Evolutionary conservation across 805 yeast species (phyloP), one percentile per base, ranked within the genome.

Genomic region (Wickerhamiella shivajii): DNA sequence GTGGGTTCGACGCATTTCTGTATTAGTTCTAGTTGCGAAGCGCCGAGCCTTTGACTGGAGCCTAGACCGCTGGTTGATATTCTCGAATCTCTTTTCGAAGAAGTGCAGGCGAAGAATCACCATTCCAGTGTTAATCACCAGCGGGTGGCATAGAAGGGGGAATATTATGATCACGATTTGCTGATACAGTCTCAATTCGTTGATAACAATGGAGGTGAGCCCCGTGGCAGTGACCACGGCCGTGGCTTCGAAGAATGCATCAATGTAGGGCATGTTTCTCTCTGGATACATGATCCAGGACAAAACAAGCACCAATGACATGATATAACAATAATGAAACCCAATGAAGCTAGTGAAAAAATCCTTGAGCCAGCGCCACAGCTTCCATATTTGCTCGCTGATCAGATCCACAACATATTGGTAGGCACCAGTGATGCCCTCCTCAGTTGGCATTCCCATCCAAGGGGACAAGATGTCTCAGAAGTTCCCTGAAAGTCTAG

Each of bases 211-310:
- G 0, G 95, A 77, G 51, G 83, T 84, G 36, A 90, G 58, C 1
- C 99, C 99, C 0, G 95, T 93, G 50, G 87, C 95, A 2, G 97
- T 83, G 1, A 76, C 57, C 0, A 90, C 72, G 8, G 93, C 87
- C 8, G 74, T 60, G 0, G 84, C 67, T 36, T 80, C 59, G 52
- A 87, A 80, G 21, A 90, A 57, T 2, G 77, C 71, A 58, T 90
- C 97, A 28, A 80, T 75, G 52, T 87, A 90, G 6, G 48, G 34
- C 15, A 60, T 56, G 47, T 77, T 74, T 35, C 63, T 65, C n/a
- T 66, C 65, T 0, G 95, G 94, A 46, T 75, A 87, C 24, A 90
- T 54, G 34, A 87, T 47, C 21, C 85, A 66, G 0, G 96, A 81
- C 1, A 79, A 71, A 1, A 84, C 24, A 2, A 90, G 60, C 1